Conservation (phyloP, 1,139 yeast species). For the Kurtzmaniella quercitrusa region DNA sequence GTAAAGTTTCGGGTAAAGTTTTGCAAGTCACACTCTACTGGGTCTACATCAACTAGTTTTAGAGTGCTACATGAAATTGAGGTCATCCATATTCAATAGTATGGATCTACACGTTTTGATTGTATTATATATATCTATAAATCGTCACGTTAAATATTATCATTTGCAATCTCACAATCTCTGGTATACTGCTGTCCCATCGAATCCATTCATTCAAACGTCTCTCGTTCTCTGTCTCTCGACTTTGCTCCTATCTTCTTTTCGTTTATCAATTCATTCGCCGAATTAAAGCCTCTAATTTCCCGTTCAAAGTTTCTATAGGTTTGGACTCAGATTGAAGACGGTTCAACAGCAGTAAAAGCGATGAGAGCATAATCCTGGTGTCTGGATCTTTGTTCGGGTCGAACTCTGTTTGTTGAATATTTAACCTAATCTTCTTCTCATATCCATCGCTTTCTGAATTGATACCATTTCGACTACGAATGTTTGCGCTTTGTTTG, state of each 20-base stretch:
- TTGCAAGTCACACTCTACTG: constrained; percentile 27
- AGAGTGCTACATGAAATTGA: too few species aligned
- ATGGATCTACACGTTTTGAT: too few species aligned
- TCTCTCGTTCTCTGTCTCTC: too few species aligned
- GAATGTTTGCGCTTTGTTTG: constrained; percentile 10
- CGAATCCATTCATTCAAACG: too few species aligned
- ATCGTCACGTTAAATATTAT: too few species aligned
- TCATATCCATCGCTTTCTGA: constrained; percentile 3
- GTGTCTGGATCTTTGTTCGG: constrained; percentile 26
- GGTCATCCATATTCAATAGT: too few species aligned
- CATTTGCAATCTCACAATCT: too few species aligned
- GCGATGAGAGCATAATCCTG: constrained; percentile 14
- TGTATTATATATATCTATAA: too few species aligned
- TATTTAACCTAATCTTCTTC: constrained; percentile 7
- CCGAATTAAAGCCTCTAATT: constrained; percentile 20
- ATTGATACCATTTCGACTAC: constrained; percentile 10
- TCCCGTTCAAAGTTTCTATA: constrained; percentile 23
- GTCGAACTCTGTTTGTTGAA: constrained; percentile 14
- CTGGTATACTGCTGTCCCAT: too few species aligned
- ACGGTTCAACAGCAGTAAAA: constrained; percentile 18
- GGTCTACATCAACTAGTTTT: constrained; percentile 20
- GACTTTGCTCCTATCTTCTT: too few species aligned
- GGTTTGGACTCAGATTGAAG: constrained; percentile 16
- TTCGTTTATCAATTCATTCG: too few species aligned
- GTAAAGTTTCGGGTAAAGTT: constrained; percentile 5